Percentiles rank a stretch among this genome's conserved stretches.
phyloP scores from a whole-genome alignment of 371 early-diverging fungal species.

The Rhizopus delemar region DNA sequence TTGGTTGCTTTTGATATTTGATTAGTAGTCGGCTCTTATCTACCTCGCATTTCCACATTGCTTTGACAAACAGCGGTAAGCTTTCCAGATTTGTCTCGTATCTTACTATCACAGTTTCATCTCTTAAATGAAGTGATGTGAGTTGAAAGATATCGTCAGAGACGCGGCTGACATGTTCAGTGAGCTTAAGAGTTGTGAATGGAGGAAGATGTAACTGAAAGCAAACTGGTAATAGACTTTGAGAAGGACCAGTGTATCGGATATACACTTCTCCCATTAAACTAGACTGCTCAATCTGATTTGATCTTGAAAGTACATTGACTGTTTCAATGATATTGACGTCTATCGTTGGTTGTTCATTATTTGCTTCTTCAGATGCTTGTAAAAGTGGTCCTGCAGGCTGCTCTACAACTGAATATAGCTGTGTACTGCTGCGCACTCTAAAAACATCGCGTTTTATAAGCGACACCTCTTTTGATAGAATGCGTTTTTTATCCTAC shows the following conservation, averaged over 20 bases:
- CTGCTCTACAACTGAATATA: constrained; percentile 27
- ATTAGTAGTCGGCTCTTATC: constrained; percentile 55
- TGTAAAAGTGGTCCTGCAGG: constrained; percentile 1
- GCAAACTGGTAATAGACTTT: constrained; percentile 34
- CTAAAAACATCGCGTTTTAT: constrained; percentile 33
- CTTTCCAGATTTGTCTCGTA: constrained; percentile 42
- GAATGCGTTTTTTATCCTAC: too few relatives aligned
- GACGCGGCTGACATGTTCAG: constrained; percentile 27
- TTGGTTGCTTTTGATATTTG: constrained; percentile 45
- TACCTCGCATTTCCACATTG: constrained; percentile 62
- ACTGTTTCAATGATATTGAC: constrained; percentile 51
- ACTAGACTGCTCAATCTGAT: constrained; percentile 40
- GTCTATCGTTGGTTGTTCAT: constrained; percentile 23
- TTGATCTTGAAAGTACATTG: constrained; percentile 42
- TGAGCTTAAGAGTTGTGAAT: constrained; percentile 30
- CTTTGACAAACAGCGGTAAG: constrained; percentile 45
- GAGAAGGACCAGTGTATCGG: constrained; percentile 32
- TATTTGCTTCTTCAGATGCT: constrained; percentile 18
- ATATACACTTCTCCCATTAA: constrained; percentile 56
- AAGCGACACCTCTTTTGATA: constrained; percentile 1
- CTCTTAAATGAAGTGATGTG: neutral
- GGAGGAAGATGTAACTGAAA: constrained; percentile 37
- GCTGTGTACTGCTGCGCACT: constrained; percentile 36
- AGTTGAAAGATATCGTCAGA: constrained; percentile 37
- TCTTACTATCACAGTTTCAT: constrained; percentile 18